A percentile compares a stretch with the other conserved stretches of the same genome.
These are phyloP conservation scores for Aspergillus sp. DNA, from an alignment of 2,329 filamentous ascomycete genomes.

Conservation along the genomic window DNA sequence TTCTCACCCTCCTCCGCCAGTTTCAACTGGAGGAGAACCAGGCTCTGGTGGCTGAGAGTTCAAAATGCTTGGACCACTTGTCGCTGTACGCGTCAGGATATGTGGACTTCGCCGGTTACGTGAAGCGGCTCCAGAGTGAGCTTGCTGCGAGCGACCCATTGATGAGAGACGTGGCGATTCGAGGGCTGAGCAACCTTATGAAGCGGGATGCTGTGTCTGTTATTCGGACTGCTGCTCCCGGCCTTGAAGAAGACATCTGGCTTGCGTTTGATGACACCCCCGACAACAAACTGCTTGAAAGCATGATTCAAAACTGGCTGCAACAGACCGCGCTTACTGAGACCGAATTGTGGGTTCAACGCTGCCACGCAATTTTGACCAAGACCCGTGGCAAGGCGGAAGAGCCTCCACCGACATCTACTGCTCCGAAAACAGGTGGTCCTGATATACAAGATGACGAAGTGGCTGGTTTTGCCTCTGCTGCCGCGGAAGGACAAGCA, in stretches of 20 bases:
- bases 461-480: conserved; percentile 86
- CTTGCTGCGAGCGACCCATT: conserved; percentile 61
- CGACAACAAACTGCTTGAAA: conserved; percentile 69
- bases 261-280: conserved; percentile 72
- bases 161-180: conserved; percentile 71
- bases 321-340: conserved; percentile 77
- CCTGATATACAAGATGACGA: conserved; percentile 93
- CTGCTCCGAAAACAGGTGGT: conserved; percentile 37
- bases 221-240: conserved; percentile 62
- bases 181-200: conserved; percentile 91
- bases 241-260: conserved; percentile 88
- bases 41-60: conserved; percentile 64
- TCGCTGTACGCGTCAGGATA: conserved; percentile 85
- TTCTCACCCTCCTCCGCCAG: conserved; percentile 74
- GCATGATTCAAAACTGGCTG: conserved; percentile 87
- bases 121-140: conserved; percentile 70
- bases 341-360: conserved; percentile 75
- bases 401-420: conserved; percentile 31
- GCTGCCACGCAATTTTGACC: conserved; percentile 80
- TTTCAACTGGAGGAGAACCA: conserved; percentile 69
- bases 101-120: conserved; percentile 76
- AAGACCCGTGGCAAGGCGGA: conserved; percentile 68
- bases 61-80: conserved; percentile 81
- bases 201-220: conserved; percentile 81
- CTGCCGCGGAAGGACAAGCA: conserved; percentile 53